Evolutionary conservation across 108 stramenopile species (phyloP).

Genomic region (Parmales sp.): DNA sequence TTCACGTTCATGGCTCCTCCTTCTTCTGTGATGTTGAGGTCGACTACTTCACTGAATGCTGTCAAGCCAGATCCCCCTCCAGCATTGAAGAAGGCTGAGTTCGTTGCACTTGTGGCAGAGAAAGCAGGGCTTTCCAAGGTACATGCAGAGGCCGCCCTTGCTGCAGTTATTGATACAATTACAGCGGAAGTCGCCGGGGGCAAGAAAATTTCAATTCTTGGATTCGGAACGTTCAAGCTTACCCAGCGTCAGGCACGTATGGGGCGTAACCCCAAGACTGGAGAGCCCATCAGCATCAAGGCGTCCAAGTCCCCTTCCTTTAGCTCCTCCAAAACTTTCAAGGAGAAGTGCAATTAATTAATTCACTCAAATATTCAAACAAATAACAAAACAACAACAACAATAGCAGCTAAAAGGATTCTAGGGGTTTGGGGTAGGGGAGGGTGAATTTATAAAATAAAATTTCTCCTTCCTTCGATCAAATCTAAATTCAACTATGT

Average conservation of each 20-base stretch:
- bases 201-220: constrained; percentile 57
- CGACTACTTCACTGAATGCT: too few relatives aligned
- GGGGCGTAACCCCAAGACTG: constrained; percentile 83
- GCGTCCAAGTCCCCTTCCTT: constrained; percentile 62
- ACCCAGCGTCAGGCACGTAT: constrained; percentile 58
- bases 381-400: too few relatives aligned
- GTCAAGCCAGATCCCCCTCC: too few relatives aligned
- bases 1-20: too few relatives aligned
- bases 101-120: constrained; percentile 53
- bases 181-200: constrained; percentile 49
- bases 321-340: constrained; percentile 71
- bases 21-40: too few relatives aligned
- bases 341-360: constrained; percentile 55
- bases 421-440: background rate
- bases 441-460: background rate
- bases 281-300: constrained; percentile 68
- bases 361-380: too few relatives aligned
- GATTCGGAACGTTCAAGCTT: constrained; percentile 81
- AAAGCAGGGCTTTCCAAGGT: constrained; percentile 65
- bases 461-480: too few relatives aligned
- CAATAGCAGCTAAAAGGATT: background rate
- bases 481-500: too few relatives aligned
- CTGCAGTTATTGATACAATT: constrained; percentile 60
- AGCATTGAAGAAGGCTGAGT: constrained; percentile 62
- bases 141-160: constrained; percentile 54